Evolutionary conservation across 208 protist species (phyloP).

Genomic region (Acanthamoeba royreba): DNA sequence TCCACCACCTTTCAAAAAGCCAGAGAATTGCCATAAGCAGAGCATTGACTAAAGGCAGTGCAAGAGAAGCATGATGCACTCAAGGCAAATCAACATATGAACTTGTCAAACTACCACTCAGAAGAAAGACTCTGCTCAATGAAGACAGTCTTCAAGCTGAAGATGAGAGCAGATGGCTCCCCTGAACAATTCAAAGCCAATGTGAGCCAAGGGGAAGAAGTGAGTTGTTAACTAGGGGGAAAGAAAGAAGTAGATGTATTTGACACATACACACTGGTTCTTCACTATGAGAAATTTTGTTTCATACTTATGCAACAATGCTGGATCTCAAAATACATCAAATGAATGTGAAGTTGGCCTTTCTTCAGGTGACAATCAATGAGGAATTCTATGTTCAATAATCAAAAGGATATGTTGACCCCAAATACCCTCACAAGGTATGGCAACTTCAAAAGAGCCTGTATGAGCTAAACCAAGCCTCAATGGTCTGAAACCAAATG

Average conservation of each 20-base stretch:
- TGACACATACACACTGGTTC: neutral
- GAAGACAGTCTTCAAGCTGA: constrained; percentile 22
- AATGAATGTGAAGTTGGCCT: neutral
- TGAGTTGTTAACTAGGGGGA: neutral
- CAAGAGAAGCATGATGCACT: too few species aligned
- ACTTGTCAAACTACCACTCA: too few species aligned
- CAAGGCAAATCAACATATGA: too few species aligned
- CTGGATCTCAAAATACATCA: neutral
- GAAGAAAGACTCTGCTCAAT: too few species aligned
- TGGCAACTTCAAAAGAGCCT: neutral
- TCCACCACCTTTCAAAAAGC: too few species aligned
- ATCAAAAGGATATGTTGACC: neutral
- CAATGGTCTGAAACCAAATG: neutral
- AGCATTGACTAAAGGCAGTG: too few species aligned
- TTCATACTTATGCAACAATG: neutral
- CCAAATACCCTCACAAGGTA: neutral
- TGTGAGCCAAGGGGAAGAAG: neutral
- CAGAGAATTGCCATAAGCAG: too few species aligned
- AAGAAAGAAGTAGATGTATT: too few species aligned
- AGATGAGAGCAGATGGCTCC: neutral
- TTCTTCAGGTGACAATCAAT: neutral
- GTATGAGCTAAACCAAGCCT: neutral
- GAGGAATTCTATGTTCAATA: neutral
- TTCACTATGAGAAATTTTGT: neutral
- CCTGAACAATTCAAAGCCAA: neutral